Evolutionary conservation across 495 filamentous ascomycete genomes (phyloP).

Genomic region (Evernia prunastri): DNA sequence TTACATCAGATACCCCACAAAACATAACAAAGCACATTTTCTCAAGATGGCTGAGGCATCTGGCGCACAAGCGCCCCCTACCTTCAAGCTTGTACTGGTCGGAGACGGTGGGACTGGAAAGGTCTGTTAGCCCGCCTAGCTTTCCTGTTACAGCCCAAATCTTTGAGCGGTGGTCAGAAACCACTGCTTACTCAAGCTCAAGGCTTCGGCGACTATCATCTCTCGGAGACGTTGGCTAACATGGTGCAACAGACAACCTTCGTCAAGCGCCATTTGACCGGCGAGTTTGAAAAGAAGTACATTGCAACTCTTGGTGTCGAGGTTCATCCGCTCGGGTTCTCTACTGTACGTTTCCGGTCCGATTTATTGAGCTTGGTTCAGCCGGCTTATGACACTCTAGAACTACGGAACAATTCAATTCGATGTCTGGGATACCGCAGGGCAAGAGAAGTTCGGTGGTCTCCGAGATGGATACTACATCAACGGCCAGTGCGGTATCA

Average conservation of each 20-base stretch:
- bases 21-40: slow-evolving; percentile 25
- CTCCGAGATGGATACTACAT: slow-evolving; percentile 99
- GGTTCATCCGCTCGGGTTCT: slow-evolving; percentile 92
- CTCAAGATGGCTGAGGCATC: slow-evolving; percentile 53
- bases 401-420: slow-evolving; percentile 97
- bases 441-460: slow-evolving; percentile 99
- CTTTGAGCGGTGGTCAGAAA: not conserved
- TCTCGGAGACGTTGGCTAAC: slow-evolving; percentile 33
- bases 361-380: slow-evolving; percentile 16
- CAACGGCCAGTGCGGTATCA: slow-evolving; percentile 99
- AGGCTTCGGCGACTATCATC: not conserved
- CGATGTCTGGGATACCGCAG: slow-evolving; percentile 99
- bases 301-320: slow-evolving; percentile 99
- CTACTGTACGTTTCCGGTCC: slow-evolving; percentile 60
- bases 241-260: slow-evolving; percentile 81
- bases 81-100: slow-evolving; percentile 99
- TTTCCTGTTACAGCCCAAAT: not conserved
- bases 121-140: slow-evolving; percentile 50
- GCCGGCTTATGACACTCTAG: slow-evolving; percentile 48
- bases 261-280: slow-evolving; percentile 99
- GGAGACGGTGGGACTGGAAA: slow-evolving; percentile 99
- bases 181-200: not conserved
- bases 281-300: slow-evolving; percentile 99
- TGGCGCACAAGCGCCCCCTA: slow-evolving; percentile 49
- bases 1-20: slow-evolving; percentile 34